Base-by-base conservation (phyloP, 352 stramenopile species). In the Globisporangium nagaii region DNA sequence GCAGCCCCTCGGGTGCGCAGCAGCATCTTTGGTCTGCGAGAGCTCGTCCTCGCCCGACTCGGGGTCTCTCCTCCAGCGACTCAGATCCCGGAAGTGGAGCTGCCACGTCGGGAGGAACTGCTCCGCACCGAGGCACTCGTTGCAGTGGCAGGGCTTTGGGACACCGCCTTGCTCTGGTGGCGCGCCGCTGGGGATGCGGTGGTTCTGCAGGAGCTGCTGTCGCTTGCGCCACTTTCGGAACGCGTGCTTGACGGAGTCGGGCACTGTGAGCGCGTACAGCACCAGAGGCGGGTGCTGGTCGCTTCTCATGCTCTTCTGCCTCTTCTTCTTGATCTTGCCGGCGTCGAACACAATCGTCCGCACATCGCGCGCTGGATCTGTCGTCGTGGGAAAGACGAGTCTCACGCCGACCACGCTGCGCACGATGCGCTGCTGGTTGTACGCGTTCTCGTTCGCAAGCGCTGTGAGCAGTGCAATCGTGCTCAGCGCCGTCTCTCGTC, bases 51-150 rank as follows among this genome's bases (percentile, higher is more conserved):
- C n/a, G n/a, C n/a, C 27, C 3, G 43, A 24, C 8, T 53, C 35
- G 11, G 30, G 7, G 6, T 59, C 57, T 30, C 35, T 49, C 27
- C 35, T 57, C 77, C 74, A 84, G 19, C 66, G 68, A 17, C 53
- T 64, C 15, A 88, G 65, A 53, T 86, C 74, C 10, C 67, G 57
- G 20, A 79, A 84, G 62, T 86, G 77, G 15, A 77, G 59, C 19
- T 68, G 61, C 77, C 74, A 88, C 9, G 74, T 81, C 8, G 72
- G 51, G 0, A 83, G 46, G 32, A 83, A 62, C 43, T 88, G 72
- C 15, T 71, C 58, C 0, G 56, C 41, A 7, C 77, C 72, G 11
- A 84, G 58, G 39, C 77, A 88, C 30, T 65, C 53, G n/a, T 88
- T 65, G 37, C 77, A 83, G 30, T 74, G 70, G 32, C 74, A 86